Base-by-base conservation (phyloP, 805 yeast genomes). In the Teunomyces atbi region DNA sequence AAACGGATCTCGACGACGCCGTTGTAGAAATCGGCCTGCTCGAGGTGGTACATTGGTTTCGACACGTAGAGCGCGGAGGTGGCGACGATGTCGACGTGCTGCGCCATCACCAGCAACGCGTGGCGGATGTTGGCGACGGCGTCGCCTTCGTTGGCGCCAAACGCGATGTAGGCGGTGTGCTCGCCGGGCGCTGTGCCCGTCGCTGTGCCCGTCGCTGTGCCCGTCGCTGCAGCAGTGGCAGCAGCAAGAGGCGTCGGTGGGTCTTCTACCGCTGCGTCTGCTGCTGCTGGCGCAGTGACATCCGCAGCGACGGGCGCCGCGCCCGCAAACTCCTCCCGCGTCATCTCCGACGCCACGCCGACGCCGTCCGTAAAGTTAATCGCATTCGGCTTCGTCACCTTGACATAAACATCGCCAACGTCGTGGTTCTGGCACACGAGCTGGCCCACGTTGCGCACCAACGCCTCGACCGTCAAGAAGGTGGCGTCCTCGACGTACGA, bases 401-500 rank as follows among this genome's bases (percentile, higher is more conserved):
- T 73, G 0, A 87, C 94, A 13, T 63, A 56, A 1, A 78, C 78
- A 18, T 65, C 57, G 4, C 61, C 56, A 5, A 81, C 61, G 20
- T 47, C 52, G 19, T 69, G 68, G 33, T 70, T 61, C 47, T 74
- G 71, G 30, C 79, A 68, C 2, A 84, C 68, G 40, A 80, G 60
- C 51, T 82, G 83, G 2, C 89, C 83, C 21, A 89, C 84, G 8
- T 82, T 78, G 48, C 82, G 78, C 3, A 88, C 96, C 40, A 94
- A 73, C 0, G 97, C 97, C 61, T 94, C 99, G 1, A 94, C 95
- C 0, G 99, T 94, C 58, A 88, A 85, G 69, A 89, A 94, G 51
- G 82, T 81, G 1, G 96, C 78, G n/a, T 59, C 61, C 57, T 87
- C 96, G n/a, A 89, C 86, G 56, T 83, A 87, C 0, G 58, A 57